phyloP scores from a whole-genome alignment of 345 rosid species.

The Eucalyptus dawsonii region DNA sequence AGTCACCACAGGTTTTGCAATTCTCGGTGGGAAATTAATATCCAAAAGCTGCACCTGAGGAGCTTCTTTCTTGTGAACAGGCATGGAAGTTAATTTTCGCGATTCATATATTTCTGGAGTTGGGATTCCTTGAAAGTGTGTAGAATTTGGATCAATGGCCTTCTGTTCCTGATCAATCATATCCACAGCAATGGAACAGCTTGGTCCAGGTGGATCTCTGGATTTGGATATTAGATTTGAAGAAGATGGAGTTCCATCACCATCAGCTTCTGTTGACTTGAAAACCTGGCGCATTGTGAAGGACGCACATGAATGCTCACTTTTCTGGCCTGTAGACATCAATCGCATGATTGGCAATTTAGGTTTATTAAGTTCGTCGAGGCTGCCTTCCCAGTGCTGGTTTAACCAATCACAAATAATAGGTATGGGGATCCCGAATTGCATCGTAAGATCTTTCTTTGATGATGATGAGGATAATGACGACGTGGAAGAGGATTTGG shows the following conservation, averaged over 20 bases:
- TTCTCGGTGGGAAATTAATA: slow-evolving; percentile 74
- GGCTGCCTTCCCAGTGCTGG: slow-evolving; percentile 98
- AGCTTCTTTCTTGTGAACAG: slow-evolving; percentile 44
- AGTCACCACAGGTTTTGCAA: slow-evolving; percentile 13
- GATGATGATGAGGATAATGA: slow-evolving; percentile 57
- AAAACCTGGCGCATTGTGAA: slow-evolving; percentile 77
- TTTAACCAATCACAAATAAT: slow-evolving; percentile 89
- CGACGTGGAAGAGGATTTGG: slow-evolving; percentile 52
- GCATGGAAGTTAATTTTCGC: slow-evolving; percentile 52
- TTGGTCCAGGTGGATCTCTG: slow-evolving; percentile 26
- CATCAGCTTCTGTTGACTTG: slow-evolving; percentile 43
- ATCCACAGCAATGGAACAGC: slow-evolving; percentile 20
- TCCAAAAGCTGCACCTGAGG: slow-evolving; percentile 62
- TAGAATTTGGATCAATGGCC: slow-evolving; percentile 19
- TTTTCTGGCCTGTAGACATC: slow-evolving; percentile 88
- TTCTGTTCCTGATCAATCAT: slow-evolving; percentile 30
- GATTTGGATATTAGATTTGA: slow-evolving; percentile 23
- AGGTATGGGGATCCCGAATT: slow-evolving; percentile 91
- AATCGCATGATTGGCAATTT: slow-evolving; percentile 76
- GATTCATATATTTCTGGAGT: slow-evolving; percentile 92
- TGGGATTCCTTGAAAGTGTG: slow-evolving; percentile 67
- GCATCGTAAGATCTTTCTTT: slow-evolving; percentile 58
- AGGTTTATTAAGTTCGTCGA: slow-evolving; percentile 78
- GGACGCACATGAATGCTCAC: slow-evolving; percentile 82
- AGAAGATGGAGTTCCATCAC: slow-evolving; percentile 38